A percentile compares a stretch with the other conserved stretches of the same genome.
Evolutionary conservation across 768 basidiomycete genomes (phyloP).

Genomic region (Lentinula boryana): DNA sequence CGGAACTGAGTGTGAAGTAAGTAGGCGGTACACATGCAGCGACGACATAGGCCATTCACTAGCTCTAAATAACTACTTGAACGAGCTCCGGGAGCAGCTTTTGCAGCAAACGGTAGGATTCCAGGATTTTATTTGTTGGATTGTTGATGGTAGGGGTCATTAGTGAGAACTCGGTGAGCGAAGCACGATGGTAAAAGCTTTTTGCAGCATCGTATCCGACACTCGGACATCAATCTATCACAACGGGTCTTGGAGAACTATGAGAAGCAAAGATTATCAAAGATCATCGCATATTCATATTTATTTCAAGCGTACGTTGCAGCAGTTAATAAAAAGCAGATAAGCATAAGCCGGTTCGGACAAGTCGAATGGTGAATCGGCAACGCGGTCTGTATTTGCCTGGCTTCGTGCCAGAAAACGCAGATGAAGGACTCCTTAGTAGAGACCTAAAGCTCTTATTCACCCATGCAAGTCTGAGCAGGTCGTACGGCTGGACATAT

Average conservation of each 20-base stretch:
- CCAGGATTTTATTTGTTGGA: background rate
- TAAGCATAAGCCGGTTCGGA: slow-evolving; percentile 22
- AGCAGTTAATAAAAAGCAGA: slow-evolving; percentile 22
- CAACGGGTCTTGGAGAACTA: background rate
- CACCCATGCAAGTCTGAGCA: slow-evolving; percentile 26
- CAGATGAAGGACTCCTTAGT: slow-evolving; percentile 11
- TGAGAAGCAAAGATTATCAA: background rate
- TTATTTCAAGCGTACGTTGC: slow-evolving; percentile 18
- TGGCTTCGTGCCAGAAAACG: slow-evolving; percentile 20
- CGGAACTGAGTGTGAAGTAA: background rate
- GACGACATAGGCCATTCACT: background rate
- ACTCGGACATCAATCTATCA: background rate
- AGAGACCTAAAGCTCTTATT: slow-evolving; percentile 22
- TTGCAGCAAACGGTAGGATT: background rate
- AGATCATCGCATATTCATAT: slow-evolving; percentile 1
- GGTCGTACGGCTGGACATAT: slow-evolving; percentile 23
- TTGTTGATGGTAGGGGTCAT: background rate
- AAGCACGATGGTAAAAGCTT: background rate
- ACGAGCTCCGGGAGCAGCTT: background rate
- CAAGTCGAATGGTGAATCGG: slow-evolving; percentile 19
- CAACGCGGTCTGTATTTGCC: slow-evolving; percentile 17
- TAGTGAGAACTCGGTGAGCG: background rate
- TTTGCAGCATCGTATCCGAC: background rate
- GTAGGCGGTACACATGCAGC: background rate
- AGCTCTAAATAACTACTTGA: background rate